A percentile compares a stretch with the other conserved stretches of the same genome.
These are phyloP conservation scores for Dactylis glomerata DNA, from an alignment of 176 grass and related monocot genomes.

Conservation along the genomic window DNA sequence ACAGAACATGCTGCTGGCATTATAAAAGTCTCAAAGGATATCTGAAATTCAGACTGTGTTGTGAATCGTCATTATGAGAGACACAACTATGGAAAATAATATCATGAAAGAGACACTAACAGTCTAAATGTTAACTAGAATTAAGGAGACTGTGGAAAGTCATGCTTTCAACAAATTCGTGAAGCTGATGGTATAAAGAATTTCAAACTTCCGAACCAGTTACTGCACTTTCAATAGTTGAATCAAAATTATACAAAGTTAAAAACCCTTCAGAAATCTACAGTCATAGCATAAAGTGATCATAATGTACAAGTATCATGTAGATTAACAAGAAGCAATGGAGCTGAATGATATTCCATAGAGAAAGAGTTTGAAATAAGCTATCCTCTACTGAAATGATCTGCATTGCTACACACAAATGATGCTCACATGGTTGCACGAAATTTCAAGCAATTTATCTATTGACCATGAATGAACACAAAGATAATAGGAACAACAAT, in stretches of 20 bases:
- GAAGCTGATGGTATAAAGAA: background rate
- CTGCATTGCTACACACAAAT: background rate
- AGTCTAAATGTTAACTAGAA: background rate
- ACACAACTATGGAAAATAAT: background rate
- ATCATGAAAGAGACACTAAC: background rate
- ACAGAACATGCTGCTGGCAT: background rate
- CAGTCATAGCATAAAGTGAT: background rate
- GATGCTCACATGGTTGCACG: background rate
- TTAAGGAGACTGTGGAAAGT: background rate
- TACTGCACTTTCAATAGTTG: background rate
- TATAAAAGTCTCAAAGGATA: background rate
- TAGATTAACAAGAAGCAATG: background rate
- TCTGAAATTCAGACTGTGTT: background rate
- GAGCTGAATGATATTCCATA: background rate
- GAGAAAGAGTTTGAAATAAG: background rate
- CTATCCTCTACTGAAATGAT: background rate
- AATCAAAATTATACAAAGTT: background rate
- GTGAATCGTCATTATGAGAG: background rate
- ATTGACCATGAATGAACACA: background rate
- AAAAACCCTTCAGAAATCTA: background rate
- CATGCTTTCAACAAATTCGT: background rate
- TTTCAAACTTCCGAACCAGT: background rate
- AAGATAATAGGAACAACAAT: background rate
- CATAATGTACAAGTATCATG: background rate
- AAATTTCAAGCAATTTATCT: slow-evolving; percentile 1